Evolutionary conservation across 257 asterid genomes (phyloP).

Genomic region (Solanum rostratum): DNA sequence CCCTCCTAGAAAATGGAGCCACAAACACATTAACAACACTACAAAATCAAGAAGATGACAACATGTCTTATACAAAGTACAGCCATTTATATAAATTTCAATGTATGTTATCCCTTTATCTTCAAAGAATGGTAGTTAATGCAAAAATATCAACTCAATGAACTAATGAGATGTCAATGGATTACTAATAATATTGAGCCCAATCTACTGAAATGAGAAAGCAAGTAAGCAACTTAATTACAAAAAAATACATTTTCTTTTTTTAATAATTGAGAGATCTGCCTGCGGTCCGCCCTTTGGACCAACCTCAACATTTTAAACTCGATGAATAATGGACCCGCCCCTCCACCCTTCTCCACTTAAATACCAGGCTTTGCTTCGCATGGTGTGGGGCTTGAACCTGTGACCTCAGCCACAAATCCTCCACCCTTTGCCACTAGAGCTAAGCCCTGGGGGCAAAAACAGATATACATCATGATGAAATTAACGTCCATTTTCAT

Average conservation of each 20-base stretch:
- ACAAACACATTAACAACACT: background rate
- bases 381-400: no score
- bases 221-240: background rate
- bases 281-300: no score
- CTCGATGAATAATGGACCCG: no score
- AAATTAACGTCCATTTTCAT: background rate
- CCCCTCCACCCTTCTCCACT: no score
- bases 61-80: background rate
- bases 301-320: no score
- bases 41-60: background rate
- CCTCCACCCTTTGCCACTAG: no score
- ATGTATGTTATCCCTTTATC: background rate
- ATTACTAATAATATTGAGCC: background rate
- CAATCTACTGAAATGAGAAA: background rate
- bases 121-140: background rate
- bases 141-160: background rate
- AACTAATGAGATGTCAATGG: background rate
- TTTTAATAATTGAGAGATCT: no score
- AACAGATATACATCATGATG: background rate
- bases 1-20: slow-evolving; percentile 69
- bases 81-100: background rate
- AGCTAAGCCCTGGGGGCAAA: no score
- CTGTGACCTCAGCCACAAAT: no score
- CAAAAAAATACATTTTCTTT: background rate
- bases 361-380: no score